These are phyloP conservation scores for Diaporthe velutina DNA, from an alignment of 2,329 filamentous ascomycete species.

Conservation along the genomic window DNA sequence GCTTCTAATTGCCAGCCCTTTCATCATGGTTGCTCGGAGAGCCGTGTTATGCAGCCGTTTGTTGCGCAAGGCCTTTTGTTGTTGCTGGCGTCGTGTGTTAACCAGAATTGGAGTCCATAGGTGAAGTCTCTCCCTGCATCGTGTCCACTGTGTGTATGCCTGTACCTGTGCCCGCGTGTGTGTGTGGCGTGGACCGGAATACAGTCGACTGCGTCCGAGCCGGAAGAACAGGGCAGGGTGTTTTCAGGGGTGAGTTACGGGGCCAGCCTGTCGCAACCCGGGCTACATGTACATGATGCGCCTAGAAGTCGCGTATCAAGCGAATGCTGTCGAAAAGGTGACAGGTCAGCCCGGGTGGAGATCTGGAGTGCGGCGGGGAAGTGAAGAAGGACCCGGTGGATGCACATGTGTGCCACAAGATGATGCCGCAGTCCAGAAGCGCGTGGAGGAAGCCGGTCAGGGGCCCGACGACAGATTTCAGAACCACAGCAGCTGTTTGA, in stretches of 20 bases:
- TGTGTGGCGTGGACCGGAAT: constrained; percentile 18
- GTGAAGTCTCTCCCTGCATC: constrained; percentile 9
- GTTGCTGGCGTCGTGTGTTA: neutral
- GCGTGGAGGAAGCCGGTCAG: constrained; percentile 30
- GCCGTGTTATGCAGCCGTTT: constrained; percentile 7
- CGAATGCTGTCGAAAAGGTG: constrained; percentile 26
- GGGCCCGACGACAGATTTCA: constrained; percentile 2
- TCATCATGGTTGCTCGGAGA: neutral
- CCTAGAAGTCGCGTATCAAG: constrained; percentile 21
- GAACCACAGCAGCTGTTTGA: constrained; percentile 23
- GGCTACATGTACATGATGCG: constrained; percentile 21
- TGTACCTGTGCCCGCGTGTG: neutral
- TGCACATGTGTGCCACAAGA: constrained; percentile 31
- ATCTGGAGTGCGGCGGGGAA: constrained; percentile 38
- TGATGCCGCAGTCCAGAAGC: constrained; percentile 25
- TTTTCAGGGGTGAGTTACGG: constrained; percentile 24
- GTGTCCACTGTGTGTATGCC: neutral
- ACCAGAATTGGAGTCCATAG: neutral
- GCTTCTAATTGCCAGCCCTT: neutral
- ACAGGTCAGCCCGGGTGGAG: constrained; percentile 38
- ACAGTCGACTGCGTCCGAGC: constrained; percentile 26
- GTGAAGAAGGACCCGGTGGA: constrained; percentile 17
- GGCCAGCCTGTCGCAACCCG: constrained; percentile 8
- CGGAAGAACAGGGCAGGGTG: neutral
- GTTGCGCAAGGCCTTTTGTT: neutral